Evolutionary conservation across 176 grass and related monocot species (phyloP), one percentile per base, ranked within the genome.

Genomic region (Bolboschoenus planiculmis): DNA sequence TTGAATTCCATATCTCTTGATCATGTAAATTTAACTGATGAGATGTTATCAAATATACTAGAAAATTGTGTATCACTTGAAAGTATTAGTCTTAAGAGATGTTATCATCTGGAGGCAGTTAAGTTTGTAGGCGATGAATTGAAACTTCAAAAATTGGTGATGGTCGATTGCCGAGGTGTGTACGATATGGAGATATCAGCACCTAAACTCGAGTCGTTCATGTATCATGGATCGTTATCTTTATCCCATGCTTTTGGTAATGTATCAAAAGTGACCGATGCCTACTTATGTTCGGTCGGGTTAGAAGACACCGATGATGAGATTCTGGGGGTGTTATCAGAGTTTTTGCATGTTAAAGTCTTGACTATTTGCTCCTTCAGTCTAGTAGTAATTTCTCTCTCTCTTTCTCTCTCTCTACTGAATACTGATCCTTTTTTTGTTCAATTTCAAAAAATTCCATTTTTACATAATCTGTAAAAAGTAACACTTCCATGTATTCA

Each of bases 11-110:
- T 94, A 3, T 86, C 75, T 66, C 77, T 94, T 18, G 63, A 82
- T 61, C 39, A 86, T 27, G 53, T 63, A 37, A 24, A 82, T 78
- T 31, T 94, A 43, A 79, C 58, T 3, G 87, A 85, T 33, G 15
- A 88, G 11, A 78, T 36, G 14, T 8, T 90, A 14, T 14, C 31
- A 1, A 57, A n/a, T 54, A 7, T 92, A 43, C 18, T 95, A 31
- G 27, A 37, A 11, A 36, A 8, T 56, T 88, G 84, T 61, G 9
- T 11, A 0, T 31, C 65, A 7, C 93, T 95, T 0, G 81, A 95
- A 76, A 64, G 27, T 64, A 81, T 95, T 42, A 90, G 71, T 33
- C 86, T 95, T n/a, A 83, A 27, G 37, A 81, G 55, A 26, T 95
- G 88, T 73, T 4, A 18, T 29, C 26, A 7, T 0, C 84, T 90